Evolutionary conservation across 73 alveolate genomes (phyloP), one percentile per base, ranked within the genome.

Genomic region (Tetrahymena thermophila): DNA sequence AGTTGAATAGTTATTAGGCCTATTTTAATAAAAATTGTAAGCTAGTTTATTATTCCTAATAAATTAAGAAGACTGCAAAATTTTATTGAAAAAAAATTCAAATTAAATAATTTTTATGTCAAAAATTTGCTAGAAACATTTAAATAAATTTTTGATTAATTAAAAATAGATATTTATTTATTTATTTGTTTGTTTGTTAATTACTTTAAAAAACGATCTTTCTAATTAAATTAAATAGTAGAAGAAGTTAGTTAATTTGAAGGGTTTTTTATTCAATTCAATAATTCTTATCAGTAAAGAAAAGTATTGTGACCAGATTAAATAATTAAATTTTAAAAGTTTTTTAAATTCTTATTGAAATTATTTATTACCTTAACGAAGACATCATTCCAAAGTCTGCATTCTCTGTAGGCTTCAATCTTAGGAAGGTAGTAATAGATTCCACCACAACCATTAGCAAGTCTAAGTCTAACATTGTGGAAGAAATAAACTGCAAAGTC

Each of bases 321-420:
- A 40, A 40, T 6, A 11, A 50, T 50, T 50, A 50, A 50, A 50
- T 19, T 50, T 50, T 14, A 50, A 19, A 50, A 16, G 28, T 15
- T 50, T 50, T 50, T 50, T 50, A 50, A 50, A 50, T 50, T 14
- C 15, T 15, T 50, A 50, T 50, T 14, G 10, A 31, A 71, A 21
- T 71, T 31, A 11, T n/a, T n/a, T n/a, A n/a, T n/a, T 71, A 71
- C 89, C 89, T 71, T 71, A 31, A 93, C 85, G 43, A 95, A 95
- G 96, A 95, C 94, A 44, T 95, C 84, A 89, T 95, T 95, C 97
- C 97, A 95, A 35, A 95, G 94, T 44, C 85, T 95, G 56, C 96
- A 94, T 95, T 95, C 97, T 56, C 94, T 95, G 57, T 93, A 85
- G 93, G 94, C 85, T 19, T 95, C 94, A 95, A 95, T 93, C 93